Base-by-base conservation (phyloP, 768 basidiomycete genomes). In the Dacryopinax spathularia region DNA sequence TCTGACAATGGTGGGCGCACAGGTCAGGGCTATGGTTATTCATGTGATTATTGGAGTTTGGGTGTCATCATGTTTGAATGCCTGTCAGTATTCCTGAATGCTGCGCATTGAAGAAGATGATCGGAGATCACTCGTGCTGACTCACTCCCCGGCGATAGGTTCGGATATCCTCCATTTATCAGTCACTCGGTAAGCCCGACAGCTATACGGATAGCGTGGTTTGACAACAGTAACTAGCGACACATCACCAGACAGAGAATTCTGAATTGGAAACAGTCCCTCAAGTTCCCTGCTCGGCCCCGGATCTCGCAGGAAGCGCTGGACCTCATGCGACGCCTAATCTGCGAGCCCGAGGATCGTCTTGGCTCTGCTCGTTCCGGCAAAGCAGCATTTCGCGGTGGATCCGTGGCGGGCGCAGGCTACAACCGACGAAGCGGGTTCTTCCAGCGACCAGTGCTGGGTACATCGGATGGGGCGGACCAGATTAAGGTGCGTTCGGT, bases 11-110 rank as follows among this genome's bases (percentile, higher is more conserved):
- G 34, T 60, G 15, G 25, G 34, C n/a, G 2, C 2, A 16, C 33
- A 70, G 70, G 89, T 22, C 88, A 90, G 71, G 94, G 93, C 27
- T 97, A 98, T 75, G 84, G 87, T 36, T 94, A 89, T 75, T 89
- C 87, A 34, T 95, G 92, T 72, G 95, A 98, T 72, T 98, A 93
- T 93, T 99, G 95, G 95, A 91, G 89, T 75, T 81, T 97, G 48
- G 94, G 93, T 13, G 88, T 96, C 62, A 97, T 99, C 73, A 89
- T 92, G 85, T 97, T 87, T 70, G 93, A 97, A 74, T 92, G 90
- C 72, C 78, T 96, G 73, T 94, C 92, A 70, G 90, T 67, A 84
- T 78, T 22, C 31, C 48, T n/a, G n/a, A n/a, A 37, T 37, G 36
- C 36, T 37, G 36, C 10, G 36, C 36, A 37, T 22, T 39, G 15